These are phyloP conservation scores for Fusarium buharicum DNA, from an alignment of 2,329 filamentous ascomycete genomes.

Conservation along the genomic window DNA sequence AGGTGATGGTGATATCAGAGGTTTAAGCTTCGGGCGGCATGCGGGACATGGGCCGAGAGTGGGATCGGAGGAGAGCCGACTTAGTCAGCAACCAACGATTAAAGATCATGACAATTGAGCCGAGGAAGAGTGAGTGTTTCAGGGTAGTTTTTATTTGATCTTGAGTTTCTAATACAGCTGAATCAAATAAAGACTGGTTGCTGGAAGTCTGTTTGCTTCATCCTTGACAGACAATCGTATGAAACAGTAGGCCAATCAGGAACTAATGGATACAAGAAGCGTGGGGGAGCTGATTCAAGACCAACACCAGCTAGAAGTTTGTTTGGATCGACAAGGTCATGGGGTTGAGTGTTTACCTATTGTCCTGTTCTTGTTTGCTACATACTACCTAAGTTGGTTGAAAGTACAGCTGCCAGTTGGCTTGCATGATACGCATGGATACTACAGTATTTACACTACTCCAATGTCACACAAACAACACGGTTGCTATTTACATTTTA, in stretches of 20 bases:
- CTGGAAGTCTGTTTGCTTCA: too few relatives aligned
- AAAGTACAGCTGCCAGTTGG: slow-evolving; percentile 13
- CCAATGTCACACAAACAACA: slow-evolving; percentile 14
- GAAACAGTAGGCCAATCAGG: slow-evolving; percentile 27
- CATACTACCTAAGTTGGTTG: too few relatives aligned
- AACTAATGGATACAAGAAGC: background rate
- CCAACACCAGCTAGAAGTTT: background rate
- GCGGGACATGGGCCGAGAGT: slow-evolving; percentile 33
- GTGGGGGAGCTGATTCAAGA: background rate
- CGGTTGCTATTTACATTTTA: slow-evolving; percentile 42
- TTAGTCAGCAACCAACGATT: slow-evolving; percentile 26
- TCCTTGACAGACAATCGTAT: background rate
- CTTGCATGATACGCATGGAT: slow-evolving; percentile 9
- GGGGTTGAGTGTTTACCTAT: background rate
- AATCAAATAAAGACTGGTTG: too few relatives aligned
- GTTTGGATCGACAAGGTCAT: slow-evolving; percentile 13
- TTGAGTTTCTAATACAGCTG: too few relatives aligned
- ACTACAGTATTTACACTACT: background rate
- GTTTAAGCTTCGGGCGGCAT: slow-evolving; percentile 32
- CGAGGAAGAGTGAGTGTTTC: too few relatives aligned
- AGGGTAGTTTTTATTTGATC: too few relatives aligned
- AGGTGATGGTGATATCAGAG: slow-evolving; percentile 34
- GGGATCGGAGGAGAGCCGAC: slow-evolving; percentile 29
- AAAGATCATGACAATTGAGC: background rate
- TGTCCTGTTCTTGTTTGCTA: background rate